Base-by-base conservation (phyloP, 768 basidiomycete species). In the Holtermannia corniformis region DNA sequence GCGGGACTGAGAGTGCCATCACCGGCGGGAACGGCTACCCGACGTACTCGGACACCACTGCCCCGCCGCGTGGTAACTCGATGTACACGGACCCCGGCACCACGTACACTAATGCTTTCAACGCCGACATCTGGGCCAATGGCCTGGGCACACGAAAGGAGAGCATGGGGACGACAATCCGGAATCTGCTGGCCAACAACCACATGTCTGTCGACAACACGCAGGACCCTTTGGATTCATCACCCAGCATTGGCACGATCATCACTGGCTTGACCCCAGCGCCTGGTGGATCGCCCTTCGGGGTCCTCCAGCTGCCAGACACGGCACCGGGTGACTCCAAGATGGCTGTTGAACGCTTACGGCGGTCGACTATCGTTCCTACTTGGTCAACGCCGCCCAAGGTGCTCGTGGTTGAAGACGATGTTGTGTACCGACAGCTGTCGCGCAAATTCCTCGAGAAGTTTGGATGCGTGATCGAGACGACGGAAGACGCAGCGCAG, bases 331-430 rank as follows among this genome's bases (percentile, higher is more conserved):
- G 41, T 2, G 41, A 41, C 23, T n/a, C 42, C 3, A 16, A 51
- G 7, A 44, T 14, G 13, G 41, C 25, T n/a, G 52, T 40, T 12
- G 28, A 54, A 5, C 50, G 60, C 5, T 26, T 55, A 1, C 41
- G 63, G 3, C 48, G 59, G 20, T 56, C 58, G 14, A 60, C 48
- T 13, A 46, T 58, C 45, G 51, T 60, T 25, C 60, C 64, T 4
- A 54, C 67, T 28, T 71, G 70, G 70, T 61, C 62, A 20, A 52
- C 58, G 25, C 58, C 89, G 0, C 93, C 93, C 3, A 76, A 86
- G 0, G 91, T 97, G 51, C 72, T 96, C 47, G 79, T 97, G 5
- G 93, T 97, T 10, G 93, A 97, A 71, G 93, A 97, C 72, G 93
- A 97, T 64, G 84, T 84, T 3, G 90, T 97, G 23, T 90, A 85